Percentiles rank a stretch among this genome's conserved stretches.
These are phyloP conservation scores for Penstemon eatonii DNA, from an alignment of 257 asterid species.

Conservation along the genomic window DNA sequence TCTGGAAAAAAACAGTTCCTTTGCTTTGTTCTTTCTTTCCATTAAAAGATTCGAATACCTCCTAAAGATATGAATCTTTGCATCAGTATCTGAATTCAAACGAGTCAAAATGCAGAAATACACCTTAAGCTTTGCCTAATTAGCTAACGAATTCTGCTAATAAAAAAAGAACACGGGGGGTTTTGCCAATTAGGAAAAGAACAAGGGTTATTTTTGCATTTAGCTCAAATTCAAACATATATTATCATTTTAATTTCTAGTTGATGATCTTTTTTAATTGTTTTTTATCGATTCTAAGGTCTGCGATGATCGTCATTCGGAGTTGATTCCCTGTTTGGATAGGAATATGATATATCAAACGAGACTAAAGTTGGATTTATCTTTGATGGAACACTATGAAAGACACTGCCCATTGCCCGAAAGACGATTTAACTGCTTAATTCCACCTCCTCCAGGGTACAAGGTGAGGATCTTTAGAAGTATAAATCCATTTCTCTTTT, in stretches of 20 bases:
- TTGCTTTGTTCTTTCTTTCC: no score
- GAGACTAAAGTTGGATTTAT: conserved; percentile 86
- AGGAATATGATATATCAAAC: conserved; percentile 86
- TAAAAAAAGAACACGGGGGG: no score
- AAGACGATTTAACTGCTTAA: conserved; percentile 84
- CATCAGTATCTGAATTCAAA: no score
- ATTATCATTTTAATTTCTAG: background rate
- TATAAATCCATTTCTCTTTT: conserved; percentile 7
- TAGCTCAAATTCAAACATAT: no score
- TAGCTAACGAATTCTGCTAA: no score
- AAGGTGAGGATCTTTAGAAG: conserved; percentile 50
- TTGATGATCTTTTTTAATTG: conserved; percentile 13
- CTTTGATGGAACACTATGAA: conserved; percentile 99
- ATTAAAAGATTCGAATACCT: no score
- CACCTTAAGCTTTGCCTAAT: no score
- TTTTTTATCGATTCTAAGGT: conserved; percentile 51
- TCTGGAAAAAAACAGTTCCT: no score
- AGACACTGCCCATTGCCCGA: conserved; percentile 96
- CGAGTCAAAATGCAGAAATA: no score
- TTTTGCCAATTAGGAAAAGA: no score
- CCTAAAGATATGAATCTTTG: no score
- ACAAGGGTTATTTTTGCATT: no score
- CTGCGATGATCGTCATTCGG: conserved; percentile 97
- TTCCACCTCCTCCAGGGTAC: conserved; percentile 96
- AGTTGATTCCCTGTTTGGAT: conserved; percentile 96